These are phyloP conservation scores for Pyrenophora tritici-repentis DNA, from an alignment of 2,329 filamentous ascomycete genomes.

Conservation along the genomic window DNA sequence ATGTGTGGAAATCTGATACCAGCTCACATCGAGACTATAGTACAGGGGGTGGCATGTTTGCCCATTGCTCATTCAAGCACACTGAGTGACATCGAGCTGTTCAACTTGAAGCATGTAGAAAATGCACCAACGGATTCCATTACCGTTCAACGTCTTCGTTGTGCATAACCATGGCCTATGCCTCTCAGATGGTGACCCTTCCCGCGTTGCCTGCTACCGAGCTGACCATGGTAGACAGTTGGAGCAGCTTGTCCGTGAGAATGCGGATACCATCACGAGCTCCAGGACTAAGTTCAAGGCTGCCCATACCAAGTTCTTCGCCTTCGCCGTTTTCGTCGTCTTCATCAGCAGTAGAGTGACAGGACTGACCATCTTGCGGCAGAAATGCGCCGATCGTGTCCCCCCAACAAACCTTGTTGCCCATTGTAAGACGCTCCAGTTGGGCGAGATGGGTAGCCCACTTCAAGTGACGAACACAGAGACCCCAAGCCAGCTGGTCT, in stretches of 20 bases:
- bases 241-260: constrained; percentile 31
- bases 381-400: constrained; percentile 32
- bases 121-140: too few species aligned
- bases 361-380: constrained; percentile 32
- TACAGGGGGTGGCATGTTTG: too few species aligned
- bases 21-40: too few species aligned
- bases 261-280: constrained; percentile 29
- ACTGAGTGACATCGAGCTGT: too few species aligned
- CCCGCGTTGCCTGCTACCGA: constrained; percentile 10
- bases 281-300: constrained; percentile 6
- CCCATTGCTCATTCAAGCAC: too few species aligned
- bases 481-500: constrained; percentile 36
- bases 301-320: constrained; percentile 10
- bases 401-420: constrained; percentile 28
- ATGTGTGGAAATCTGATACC: background rate
- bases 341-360: background rate
- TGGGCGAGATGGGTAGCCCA: constrained; percentile 36
- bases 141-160: background rate
- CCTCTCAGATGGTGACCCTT: constrained; percentile 5
- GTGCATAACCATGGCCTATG: background rate
- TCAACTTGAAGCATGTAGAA: too few species aligned
- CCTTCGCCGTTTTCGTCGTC: background rate
- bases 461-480: constrained; percentile 36
- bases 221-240: constrained; percentile 34
- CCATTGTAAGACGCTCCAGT: constrained; percentile 32